These are phyloP conservation scores for Senna tora DNA, from an alignment of 306 rosid genomes.

Conservation along the genomic window DNA sequence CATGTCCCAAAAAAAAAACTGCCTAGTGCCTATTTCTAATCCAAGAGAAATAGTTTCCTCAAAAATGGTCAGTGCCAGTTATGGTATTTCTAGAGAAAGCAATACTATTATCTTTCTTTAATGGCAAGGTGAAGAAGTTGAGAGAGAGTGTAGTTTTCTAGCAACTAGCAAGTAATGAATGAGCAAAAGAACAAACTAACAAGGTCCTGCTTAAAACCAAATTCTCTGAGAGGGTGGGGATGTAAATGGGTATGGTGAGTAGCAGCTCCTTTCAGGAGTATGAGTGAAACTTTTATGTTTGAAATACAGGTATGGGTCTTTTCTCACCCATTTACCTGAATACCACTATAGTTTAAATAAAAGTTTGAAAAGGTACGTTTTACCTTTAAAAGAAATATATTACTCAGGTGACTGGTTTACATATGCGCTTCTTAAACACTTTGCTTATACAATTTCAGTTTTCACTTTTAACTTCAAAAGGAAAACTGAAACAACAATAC, in stretches of 20 bases:
- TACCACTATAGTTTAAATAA: neutral
- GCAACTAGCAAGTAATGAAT: neutral
- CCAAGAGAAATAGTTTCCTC: neutral
- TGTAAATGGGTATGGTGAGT: neutral
- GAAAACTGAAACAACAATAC: neutral
- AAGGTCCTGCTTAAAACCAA: neutral
- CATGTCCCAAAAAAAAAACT: too few relatives aligned
- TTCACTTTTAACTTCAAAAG: neutral
- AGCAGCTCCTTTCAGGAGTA: neutral
- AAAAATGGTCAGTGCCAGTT: neutral
- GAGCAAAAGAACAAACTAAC: neutral
- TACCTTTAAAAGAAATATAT: too few relatives aligned
- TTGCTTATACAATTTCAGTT: neutral
- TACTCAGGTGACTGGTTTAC: too few relatives aligned
- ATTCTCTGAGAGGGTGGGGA: neutral
- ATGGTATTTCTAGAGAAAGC: neutral
- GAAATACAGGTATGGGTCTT: neutral
- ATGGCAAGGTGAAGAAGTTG: constrained; percentile 2
- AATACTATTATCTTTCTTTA: neutral
- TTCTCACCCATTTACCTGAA: neutral
- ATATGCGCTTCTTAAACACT: neutral
- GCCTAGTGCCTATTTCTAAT: neutral
- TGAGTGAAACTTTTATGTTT: neutral
- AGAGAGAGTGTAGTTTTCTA: neutral
- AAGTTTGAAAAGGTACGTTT: neutral